Conservation (phyloP, 2,329 filamentous ascomycete species). For the Arachnomyces sp. region DNA sequence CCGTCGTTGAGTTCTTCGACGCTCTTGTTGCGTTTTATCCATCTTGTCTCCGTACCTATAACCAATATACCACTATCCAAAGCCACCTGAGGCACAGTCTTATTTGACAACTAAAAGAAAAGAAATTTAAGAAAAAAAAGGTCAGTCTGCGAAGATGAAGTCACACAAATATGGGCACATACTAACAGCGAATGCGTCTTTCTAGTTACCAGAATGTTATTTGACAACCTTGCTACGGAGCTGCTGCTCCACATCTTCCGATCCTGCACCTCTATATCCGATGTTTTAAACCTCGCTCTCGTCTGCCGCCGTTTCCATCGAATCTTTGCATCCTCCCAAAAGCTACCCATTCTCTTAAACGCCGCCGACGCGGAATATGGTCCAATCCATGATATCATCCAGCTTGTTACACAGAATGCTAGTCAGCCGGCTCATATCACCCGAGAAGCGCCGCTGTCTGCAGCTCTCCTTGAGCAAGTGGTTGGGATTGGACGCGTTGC, state of each 20-base stretch:
- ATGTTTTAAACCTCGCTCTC: conserved; percentile 47
- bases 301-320: conserved; percentile 49
- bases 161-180: conserved; percentile 17
- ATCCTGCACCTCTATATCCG: conserved; percentile 44
- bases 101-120: too few relatives aligned
- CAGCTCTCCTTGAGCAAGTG: conserved; percentile 49
- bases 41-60: too few relatives aligned
- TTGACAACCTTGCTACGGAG: conserved; percentile 52
- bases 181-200: not conserved
- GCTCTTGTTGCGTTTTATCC: too few relatives aligned
- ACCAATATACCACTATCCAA: too few relatives aligned
- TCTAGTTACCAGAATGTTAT: conserved; percentile 37
- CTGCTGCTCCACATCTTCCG: conserved; percentile 51
- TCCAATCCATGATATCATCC: conserved; percentile 51
- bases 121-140: too few relatives aligned
- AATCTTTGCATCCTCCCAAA: conserved; percentile 47
- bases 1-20: too few relatives aligned
- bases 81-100: too few relatives aligned
- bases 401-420: conserved; percentile 54
- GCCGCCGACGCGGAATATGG: conserved; percentile 52
- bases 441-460: conserved; percentile 47
- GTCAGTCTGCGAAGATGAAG: too few relatives aligned
- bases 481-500: conserved; percentile 48
- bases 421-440: conserved; percentile 51
- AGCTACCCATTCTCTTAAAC: conserved; percentile 46